Conservation (phyloP, 495 filamentous ascomycete species). For the Penicillium roqueforti region DNA sequence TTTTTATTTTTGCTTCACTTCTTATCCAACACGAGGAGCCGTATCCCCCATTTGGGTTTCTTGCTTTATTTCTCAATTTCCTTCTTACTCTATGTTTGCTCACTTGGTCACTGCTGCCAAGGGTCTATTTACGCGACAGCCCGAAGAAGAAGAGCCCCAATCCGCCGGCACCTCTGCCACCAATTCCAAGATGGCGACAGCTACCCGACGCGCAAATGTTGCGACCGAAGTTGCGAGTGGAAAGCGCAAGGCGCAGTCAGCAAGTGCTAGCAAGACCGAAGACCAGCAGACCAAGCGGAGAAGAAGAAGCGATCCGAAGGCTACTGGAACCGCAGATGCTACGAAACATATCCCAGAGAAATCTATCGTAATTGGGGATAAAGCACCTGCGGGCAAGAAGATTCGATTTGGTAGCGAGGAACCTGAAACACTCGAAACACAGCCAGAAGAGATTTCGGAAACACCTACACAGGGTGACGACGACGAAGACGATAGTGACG, state of each 20-base stretch:
- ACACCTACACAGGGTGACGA: conserved; percentile 22
- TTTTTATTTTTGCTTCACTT: conserved; percentile 32
- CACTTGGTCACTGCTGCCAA: conserved; percentile 45
- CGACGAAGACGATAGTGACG: conserved; percentile 34
- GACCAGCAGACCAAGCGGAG: conserved; percentile 37
- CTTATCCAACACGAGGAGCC: conserved; percentile 5
- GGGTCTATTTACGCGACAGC: conserved; percentile 35
- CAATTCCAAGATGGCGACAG: conserved; percentile 36
- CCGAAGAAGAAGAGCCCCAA: conserved; percentile 21
- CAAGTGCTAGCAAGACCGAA: conserved; percentile 20
- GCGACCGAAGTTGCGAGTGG: conserved; percentile 21
- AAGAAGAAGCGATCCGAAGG: conserved; percentile 31
- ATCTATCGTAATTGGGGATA: conserved; percentile 11
- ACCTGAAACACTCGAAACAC: conserved; percentile 27
- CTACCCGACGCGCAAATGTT: conserved; percentile 30
- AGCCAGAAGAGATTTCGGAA: conserved; percentile 21
- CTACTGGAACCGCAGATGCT: conserved; percentile 12
- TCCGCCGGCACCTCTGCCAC: conserved; percentile 17
- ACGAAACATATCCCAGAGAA: conserved; percentile 10
- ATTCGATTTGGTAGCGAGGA: conserved; percentile 47
- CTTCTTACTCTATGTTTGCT: conserved; percentile 39
- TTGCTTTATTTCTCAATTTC: conserved; percentile 1
- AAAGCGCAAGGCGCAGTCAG: conserved; percentile 35
- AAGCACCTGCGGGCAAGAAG: conserved; percentile 24
- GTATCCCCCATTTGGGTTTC: conserved; percentile 5